Evolutionary conservation across 768 basidiomycete genomes (phyloP).

Genomic region (Infundibulicybe gibba): DNA sequence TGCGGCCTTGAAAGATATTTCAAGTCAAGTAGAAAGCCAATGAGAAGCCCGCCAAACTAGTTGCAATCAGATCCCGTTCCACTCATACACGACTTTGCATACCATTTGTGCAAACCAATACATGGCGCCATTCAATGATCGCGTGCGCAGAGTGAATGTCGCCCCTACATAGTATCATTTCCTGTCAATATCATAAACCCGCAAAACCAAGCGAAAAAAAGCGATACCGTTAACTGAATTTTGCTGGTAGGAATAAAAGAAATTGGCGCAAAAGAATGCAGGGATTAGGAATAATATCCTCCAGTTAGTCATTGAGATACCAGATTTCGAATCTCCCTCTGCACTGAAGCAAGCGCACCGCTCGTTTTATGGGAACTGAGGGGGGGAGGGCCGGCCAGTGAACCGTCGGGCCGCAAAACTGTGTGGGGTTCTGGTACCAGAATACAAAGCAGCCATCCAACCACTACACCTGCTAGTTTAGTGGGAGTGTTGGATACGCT

Average conservation of each 20-base stretch:
- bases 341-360: slow-evolving; percentile 11
- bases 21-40: slow-evolving; percentile 21
- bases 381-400: slow-evolving; percentile 17
- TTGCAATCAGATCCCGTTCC: background rate
- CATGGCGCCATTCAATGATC: slow-evolving; percentile 24
- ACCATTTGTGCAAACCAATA: slow-evolving; percentile 28
- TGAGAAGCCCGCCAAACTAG: slow-evolving; percentile 20
- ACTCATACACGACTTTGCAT: background rate
- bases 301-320: slow-evolving; percentile 18
- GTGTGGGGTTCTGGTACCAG: slow-evolving; percentile 21
- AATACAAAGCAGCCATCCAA: slow-evolving; percentile 19
- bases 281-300: slow-evolving; percentile 21
- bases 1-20: slow-evolving; percentile 23
- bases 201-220: background rate
- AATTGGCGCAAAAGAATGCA: slow-evolving; percentile 26
- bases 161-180: slow-evolving; percentile 9
- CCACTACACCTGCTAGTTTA: slow-evolving; percentile 5
- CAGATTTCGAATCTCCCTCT: slow-evolving; percentile 16
- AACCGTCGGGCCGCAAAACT: slow-evolving; percentile 19
- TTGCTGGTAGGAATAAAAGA: slow-evolving; percentile 27
- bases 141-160: slow-evolving; percentile 21
- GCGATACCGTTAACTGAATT: slow-evolving; percentile 21
- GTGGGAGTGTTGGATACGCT: background rate
- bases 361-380: slow-evolving; percentile 2
- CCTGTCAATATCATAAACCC: background rate